phyloP scores from a whole-genome alignment of 192 early-diverging fungal species.

The Coemansia sp. region DNA sequence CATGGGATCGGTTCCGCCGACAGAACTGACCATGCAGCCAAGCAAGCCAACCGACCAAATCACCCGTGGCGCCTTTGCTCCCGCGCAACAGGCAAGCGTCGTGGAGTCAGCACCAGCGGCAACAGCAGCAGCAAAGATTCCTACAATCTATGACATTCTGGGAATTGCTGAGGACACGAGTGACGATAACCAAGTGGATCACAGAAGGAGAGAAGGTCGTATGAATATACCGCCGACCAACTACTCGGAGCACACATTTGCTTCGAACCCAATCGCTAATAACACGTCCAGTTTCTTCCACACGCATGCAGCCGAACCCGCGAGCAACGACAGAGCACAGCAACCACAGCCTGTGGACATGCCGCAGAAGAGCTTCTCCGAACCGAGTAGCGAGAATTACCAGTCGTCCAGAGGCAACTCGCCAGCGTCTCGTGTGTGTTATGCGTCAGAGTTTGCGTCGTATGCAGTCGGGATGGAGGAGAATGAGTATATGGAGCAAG shows the following conservation, averaged over 20 bases:
- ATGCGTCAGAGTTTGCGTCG: slow-evolving; percentile 20
- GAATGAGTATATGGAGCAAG: neutral
- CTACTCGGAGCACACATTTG: neutral
- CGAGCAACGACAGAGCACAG: too few species aligned
- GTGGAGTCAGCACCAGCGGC: neutral
- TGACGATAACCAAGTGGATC: neutral
- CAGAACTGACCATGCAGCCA: neutral
- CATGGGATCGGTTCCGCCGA: too few species aligned
- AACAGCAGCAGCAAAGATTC: slow-evolving; percentile 11
- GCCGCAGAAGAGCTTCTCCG: neutral
- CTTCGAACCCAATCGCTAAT: neutral
- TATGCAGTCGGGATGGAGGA: slow-evolving; percentile 7
- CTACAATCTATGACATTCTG: slow-evolving; percentile 44
- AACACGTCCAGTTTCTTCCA: too few species aligned
- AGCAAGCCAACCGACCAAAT: neutral
- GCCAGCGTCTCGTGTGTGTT: slow-evolving; percentile 22
- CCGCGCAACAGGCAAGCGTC: neutral
- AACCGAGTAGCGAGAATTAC: neutral
- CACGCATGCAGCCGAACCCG: neutral
- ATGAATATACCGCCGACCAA: neutral
- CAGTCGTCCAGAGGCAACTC: slow-evolving; percentile 8
- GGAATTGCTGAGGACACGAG: slow-evolving; percentile 26
- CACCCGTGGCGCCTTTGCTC: too few species aligned
- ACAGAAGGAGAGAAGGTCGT: neutral
- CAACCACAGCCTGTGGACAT: too few species aligned